phyloP scores from a whole-genome alignment of 441 rosid genomes.

The Mallotus repandus region DNA sequence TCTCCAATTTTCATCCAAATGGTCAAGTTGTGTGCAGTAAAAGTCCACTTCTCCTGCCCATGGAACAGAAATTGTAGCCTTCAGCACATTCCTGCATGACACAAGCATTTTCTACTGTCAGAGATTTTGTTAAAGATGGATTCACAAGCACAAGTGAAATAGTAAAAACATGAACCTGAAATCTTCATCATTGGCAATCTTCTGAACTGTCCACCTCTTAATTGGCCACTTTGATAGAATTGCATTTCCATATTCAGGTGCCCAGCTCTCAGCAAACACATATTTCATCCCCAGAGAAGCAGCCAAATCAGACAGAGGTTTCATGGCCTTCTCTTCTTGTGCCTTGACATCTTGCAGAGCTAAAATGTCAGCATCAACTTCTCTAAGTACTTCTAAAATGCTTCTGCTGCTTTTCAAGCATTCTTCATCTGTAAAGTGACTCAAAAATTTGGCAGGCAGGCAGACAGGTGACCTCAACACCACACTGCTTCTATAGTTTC shows the following conservation, averaged over 20 bases:
- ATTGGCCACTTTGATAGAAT: conserved; percentile 78
- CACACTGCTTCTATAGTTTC: conserved; percentile 47
- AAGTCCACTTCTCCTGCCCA: conserved; percentile 80
- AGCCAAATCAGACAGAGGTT: conserved; percentile 84
- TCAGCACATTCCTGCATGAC: conserved; percentile 68
- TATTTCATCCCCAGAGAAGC: conserved; percentile 72
- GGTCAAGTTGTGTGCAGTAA: conserved; percentile 87
- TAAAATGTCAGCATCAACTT: conserved; percentile 73
- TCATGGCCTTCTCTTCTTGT: conserved; percentile 81
- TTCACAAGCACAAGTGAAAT: neutral
- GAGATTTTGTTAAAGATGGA: neutral
- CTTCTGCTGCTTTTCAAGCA: conserved; percentile 53
- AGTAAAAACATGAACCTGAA: conserved; percentile 53
- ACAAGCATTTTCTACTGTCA: neutral
- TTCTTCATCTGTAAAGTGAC: conserved; percentile 44
- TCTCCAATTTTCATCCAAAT: conserved; percentile 86
- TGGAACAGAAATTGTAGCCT: conserved; percentile 75
- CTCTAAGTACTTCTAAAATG: conserved; percentile 72
- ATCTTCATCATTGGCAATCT: conserved; percentile 76
- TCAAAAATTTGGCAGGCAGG: conserved; percentile 54
- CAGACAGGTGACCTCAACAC: conserved; percentile 83
- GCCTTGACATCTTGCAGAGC: conserved; percentile 94
- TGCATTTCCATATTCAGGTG: conserved; percentile 62
- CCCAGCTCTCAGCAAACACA: conserved; percentile 93
- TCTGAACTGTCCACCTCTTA: conserved; percentile 70